These are phyloP conservation scores for Epichloe glyceriae DNA, from an alignment of 2,329 filamentous ascomycete species.

Conservation along the genomic window DNA sequence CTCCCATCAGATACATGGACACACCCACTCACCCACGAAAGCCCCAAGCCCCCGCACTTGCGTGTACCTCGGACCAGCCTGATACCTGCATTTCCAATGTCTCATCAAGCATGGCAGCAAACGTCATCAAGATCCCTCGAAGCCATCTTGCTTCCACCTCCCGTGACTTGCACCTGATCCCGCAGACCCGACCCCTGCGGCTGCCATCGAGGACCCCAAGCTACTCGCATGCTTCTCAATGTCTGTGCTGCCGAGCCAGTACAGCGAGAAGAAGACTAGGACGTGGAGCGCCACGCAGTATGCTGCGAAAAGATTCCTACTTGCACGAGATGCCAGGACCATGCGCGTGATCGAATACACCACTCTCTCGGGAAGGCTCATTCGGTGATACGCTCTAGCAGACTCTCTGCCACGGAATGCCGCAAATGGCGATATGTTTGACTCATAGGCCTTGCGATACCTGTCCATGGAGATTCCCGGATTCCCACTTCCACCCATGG, in stretches of 20 bases:
- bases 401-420: slow-evolving; percentile 92
- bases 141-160: slow-evolving; percentile 53
- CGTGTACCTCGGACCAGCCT: background rate
- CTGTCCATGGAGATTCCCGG: slow-evolving; percentile 63
- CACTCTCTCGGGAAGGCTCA: slow-evolving; percentile 81
- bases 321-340: slow-evolving; percentile 79
- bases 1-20: too few relatives aligned
- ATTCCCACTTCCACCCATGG: slow-evolving; percentile 39
- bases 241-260: slow-evolving; percentile 63
- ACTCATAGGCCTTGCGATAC: slow-evolving; percentile 87
- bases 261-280: slow-evolving; percentile 75
- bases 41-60: background rate
- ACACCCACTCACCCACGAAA: too few relatives aligned
- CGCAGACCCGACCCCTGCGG: slow-evolving; percentile 30
- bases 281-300: slow-evolving; percentile 86
- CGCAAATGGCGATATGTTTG: slow-evolving; percentile 88
- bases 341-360: slow-evolving; percentile 86
- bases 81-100: background rate
- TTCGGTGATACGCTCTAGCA: slow-evolving; percentile 77
- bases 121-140: slow-evolving; percentile 25
- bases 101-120: background rate
- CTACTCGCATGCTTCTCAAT: slow-evolving; percentile 48
- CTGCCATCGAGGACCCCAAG: slow-evolving; percentile 35
- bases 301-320: slow-evolving; percentile 82
- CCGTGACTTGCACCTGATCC: slow-evolving; percentile 29